Conservation (phyloP, 352 stramenopile species). For the Blastocystis sp. region DNA sequence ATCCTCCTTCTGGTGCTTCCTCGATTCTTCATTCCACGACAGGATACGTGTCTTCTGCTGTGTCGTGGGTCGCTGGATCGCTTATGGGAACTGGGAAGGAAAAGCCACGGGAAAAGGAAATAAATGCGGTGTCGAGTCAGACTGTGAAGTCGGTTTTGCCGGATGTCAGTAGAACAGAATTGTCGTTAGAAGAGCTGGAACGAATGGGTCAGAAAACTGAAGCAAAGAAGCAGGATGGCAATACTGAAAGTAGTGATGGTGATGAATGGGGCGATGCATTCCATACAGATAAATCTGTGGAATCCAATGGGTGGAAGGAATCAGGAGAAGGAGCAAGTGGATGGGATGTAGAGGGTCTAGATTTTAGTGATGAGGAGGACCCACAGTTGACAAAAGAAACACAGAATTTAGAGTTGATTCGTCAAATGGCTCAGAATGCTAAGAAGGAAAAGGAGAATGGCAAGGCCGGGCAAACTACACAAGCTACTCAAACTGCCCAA, state of each 20-base stretch:
- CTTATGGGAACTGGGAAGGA: not conserved
- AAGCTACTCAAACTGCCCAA: not conserved
- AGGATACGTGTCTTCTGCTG: not conserved
- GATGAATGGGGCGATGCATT: conserved; percentile 2
- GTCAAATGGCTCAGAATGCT: conserved; percentile 5
- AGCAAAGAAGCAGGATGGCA: not conserved
- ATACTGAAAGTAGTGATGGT: not conserved
- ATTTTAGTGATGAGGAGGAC: conserved; percentile 26
- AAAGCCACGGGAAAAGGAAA: not conserved
- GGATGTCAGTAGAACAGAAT: not conserved
- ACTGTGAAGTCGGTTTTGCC: conserved; percentile 24
- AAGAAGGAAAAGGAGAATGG: not conserved
- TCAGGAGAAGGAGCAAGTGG: not conserved
- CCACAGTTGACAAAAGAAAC: conserved; percentile 13
- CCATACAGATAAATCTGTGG: not conserved
- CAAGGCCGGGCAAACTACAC: not conserved
- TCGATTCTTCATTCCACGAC: not conserved
- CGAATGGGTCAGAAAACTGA: not conserved
- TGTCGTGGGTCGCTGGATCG: conserved; percentile 29
- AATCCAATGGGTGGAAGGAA: not conserved
- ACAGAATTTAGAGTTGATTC: conserved; percentile 6
- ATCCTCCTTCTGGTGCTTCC: not conserved
- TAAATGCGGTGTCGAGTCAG: not conserved
- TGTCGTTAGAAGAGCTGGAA: conserved; percentile 55
- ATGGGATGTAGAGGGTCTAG: not conserved